Conservation (phyloP, 768 basidiomycete genomes). For the Rossbeevera mucosa region DNA sequence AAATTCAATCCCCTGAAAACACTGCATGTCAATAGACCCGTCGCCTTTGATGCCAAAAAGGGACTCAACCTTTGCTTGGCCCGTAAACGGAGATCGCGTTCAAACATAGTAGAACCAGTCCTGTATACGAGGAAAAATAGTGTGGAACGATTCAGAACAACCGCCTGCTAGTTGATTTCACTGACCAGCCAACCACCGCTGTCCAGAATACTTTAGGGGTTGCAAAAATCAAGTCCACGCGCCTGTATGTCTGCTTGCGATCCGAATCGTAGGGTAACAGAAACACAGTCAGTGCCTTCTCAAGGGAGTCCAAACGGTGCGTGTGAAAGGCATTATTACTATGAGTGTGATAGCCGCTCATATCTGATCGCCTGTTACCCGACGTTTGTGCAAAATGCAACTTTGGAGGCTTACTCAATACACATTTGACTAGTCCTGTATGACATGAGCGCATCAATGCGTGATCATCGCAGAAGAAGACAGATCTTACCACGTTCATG, state of each 20-base stretch:
- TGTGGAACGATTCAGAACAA: not conserved
- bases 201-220: constrained; percentile 79
- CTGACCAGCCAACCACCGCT: constrained; percentile 83
- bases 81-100: constrained; percentile 76
- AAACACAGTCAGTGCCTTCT: constrained; percentile 83
- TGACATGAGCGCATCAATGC: not conserved
- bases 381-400: not conserved
- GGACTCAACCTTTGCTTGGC: constrained; percentile 57
- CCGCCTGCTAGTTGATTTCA: not conserved
- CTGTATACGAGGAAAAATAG: constrained; percentile 31
- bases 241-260: constrained; percentile 47
- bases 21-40: constrained; percentile 1
- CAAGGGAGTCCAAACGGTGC: constrained; percentile 73
- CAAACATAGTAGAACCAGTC: constrained; percentile 88
- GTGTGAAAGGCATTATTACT: constrained; percentile 51
- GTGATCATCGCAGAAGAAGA: not conserved
- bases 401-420: constrained; percentile 59
- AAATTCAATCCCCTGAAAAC: constrained; percentile 68
- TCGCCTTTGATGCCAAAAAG: not conserved
- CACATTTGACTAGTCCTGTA: constrained; percentile 69
- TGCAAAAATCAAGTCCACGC: constrained; percentile 83
- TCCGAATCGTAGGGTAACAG: constrained; percentile 44
- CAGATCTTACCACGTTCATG: constrained; percentile 49
- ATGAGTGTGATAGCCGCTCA: constrained; percentile 56
- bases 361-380: constrained; percentile 37